phyloP scores from a whole-genome alignment of 169 alveolate species.

The Eimeria acervulina region DNA sequence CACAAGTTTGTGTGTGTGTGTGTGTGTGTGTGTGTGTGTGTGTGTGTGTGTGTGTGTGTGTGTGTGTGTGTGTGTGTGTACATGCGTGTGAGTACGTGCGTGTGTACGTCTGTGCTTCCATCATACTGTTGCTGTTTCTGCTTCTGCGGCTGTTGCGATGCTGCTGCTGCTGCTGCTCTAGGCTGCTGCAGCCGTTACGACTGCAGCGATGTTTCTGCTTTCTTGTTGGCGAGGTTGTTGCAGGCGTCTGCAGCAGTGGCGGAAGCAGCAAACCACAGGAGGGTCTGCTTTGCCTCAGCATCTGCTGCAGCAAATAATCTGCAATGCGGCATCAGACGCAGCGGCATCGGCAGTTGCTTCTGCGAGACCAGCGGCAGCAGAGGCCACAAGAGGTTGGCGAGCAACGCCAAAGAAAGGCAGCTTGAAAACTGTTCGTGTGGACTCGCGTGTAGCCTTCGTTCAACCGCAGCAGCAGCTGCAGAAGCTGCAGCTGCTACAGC shows the following conservation, averaged over 20 bases:
- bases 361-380: constrained; percentile 18
- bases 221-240: neutral
- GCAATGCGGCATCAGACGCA: constrained; percentile 11
- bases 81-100: neutral
- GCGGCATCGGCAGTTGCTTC: constrained; percentile 5
- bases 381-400: neutral
- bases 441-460: neutral
- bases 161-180: neutral
- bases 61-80: neutral
- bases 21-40: neutral
- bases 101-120: neutral
- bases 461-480: constrained; percentile 40
- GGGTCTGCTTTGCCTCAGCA: constrained; percentile 56
- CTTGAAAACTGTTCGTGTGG: constrained; percentile 2
- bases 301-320: constrained; percentile 62
- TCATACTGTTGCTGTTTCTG: too few relatives aligned
- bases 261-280: constrained; percentile 21
- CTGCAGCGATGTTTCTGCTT: neutral
- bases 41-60: neutral
- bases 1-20: too few relatives aligned
- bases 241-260: constrained; percentile 76
- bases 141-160: neutral
- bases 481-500: neutral
- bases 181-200: neutral
- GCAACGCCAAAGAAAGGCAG: neutral